These are phyloP conservation scores for Isabelozyma gotoi DNA, from an alignment of 805 yeast genomes.

Conservation along the genomic window DNA sequence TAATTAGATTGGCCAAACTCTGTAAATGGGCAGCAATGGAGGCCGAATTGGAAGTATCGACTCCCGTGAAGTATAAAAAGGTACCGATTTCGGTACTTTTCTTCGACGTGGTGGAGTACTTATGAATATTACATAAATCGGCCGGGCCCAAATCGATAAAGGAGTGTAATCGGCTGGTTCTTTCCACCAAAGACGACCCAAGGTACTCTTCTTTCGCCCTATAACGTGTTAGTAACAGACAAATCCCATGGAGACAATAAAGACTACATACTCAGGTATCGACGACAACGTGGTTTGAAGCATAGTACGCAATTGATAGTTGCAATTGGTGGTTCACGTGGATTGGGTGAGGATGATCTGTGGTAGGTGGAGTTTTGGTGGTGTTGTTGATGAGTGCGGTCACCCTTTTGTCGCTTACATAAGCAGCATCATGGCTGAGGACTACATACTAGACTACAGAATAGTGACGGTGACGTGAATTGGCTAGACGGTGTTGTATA, in stretches of 20 bases:
- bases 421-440: neutral
- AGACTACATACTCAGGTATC: constrained; percentile 35
- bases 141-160: constrained; percentile 74
- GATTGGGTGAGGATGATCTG: no score
- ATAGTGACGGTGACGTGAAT: no score
- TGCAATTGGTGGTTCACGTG: constrained; percentile 2
- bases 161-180: constrained; percentile 58
- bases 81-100: constrained; percentile 59
- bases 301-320: constrained; percentile 17
- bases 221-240: constrained; percentile 16
- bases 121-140: constrained; percentile 55
- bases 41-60: constrained; percentile 74
- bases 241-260: neutral
- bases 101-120: constrained; percentile 39
- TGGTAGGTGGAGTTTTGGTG: neutral
- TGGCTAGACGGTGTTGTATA: no score
- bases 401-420: neutral
- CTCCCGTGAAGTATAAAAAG: constrained; percentile 70
- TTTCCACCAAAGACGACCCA: constrained; percentile 61
- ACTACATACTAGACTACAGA: no score
- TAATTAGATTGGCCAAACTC: constrained; percentile 61
- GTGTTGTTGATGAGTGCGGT: neutral
- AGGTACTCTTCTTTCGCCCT: constrained; percentile 53
- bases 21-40: constrained; percentile 76
- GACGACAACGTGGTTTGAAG: constrained; percentile 37